Conservation (phyloP, 352 stramenopile species). For the Globisporangium cylindrosporum region DNA sequence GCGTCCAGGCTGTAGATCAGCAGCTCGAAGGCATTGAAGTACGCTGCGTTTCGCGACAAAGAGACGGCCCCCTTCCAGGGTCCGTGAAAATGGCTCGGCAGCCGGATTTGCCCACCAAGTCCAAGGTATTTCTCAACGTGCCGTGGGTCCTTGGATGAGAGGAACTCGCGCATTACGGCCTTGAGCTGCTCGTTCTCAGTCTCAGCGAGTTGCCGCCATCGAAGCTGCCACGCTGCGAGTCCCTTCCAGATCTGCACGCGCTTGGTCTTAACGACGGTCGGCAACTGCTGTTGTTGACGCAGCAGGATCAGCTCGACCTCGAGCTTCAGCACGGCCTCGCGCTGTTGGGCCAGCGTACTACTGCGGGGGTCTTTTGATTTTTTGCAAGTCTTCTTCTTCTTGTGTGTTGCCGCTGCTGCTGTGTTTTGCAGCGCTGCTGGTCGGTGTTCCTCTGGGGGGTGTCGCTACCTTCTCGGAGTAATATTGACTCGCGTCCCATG, state of each 20-base stretch:
- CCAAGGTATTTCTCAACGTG: background rate
- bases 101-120: background rate
- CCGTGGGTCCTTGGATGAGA: background rate
- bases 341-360: background rate
- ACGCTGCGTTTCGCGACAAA: background rate
- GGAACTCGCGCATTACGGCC: background rate
- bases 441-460: too few relatives aligned
- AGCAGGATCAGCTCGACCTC: background rate
- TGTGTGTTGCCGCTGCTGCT: background rate
- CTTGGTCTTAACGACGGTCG: background rate
- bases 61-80: background rate
- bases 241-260: background rate
- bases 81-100: background rate
- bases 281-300: background rate
- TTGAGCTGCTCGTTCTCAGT: slow-evolving; percentile 6
- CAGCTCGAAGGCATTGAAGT: background rate
- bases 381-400: background rate
- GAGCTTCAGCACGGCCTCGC: background rate
- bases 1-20: slow-evolving; percentile 6
- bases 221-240: background rate
- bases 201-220: background rate
- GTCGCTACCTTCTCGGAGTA: too few relatives aligned
- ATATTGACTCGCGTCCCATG: too few relatives aligned
- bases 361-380: background rate
- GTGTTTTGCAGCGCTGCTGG: too few relatives aligned